Evolutionary conservation across 495 filamentous ascomycete species (phyloP), one percentile per base, ranked within the genome.

Genomic region (Aspergillus homomorphus): DNA sequence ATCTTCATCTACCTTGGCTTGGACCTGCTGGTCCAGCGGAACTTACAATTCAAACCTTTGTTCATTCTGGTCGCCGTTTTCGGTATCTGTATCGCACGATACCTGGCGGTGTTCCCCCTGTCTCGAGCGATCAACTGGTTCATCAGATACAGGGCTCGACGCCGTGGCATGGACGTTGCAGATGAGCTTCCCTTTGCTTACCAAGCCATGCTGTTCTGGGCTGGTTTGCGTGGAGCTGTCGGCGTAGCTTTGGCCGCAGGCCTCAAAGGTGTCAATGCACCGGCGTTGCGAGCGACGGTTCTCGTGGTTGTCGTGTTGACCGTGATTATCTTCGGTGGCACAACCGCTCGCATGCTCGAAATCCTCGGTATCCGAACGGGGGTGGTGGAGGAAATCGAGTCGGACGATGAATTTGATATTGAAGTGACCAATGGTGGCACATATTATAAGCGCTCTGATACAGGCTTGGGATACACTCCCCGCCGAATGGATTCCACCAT

Each of bases 1-100:
- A 98, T 98, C 66, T 98, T 98, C 77, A 98, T 98, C 72, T 98
- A 98, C 68, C 84, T 98, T 1, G 94, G 94, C 0, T 79, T 98
- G 15, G 92, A 94, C 1, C 81, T 98, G 26, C 96, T 98, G 69
- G 96, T 95, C 3, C 91, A 96, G 62, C 82, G 82, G 20, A 80
- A 87, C 22, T 77, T 98, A n/a, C 82, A 87, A 48, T 98, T 92
- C 77, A 94, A 96, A 65, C 94, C 94, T 0, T 82, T 96, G n/a
- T 89, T 98, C 68, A 97, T 98, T 61, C 84, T 98, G 42, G 86
- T 98, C 52, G 89, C 93, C 0, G 86, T 96, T 9, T 70, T 95
- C 54, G 91, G 94, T 2, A 96, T 98, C 54, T 98, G 94, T 68
- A 82, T 87, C 33, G 91, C 94, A 42, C 82, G 94, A 56, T 98